phyloP scores from a whole-genome alignment of 495 filamentous ascomycete genomes.

The Xylaria castorea region DNA sequence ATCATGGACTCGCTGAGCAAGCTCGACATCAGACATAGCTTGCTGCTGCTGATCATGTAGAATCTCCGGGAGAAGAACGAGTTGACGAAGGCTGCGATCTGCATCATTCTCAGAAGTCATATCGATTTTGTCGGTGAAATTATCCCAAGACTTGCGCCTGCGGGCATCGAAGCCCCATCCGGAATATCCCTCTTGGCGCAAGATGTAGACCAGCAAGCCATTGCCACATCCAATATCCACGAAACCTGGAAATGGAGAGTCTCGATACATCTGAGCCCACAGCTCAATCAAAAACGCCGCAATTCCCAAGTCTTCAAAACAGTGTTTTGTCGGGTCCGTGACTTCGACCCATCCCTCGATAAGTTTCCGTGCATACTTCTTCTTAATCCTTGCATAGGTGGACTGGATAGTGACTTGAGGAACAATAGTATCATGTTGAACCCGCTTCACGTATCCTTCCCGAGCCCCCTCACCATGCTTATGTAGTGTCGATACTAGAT shows the following conservation, averaged over 20 bases:
- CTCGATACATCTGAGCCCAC: constrained; percentile 83
- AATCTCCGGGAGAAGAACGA: constrained; percentile 73
- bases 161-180: constrained; percentile 94
- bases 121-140: constrained; percentile 59
- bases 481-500: constrained; percentile 73
- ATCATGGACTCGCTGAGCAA: constrained; percentile 59
- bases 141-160: constrained; percentile 79
- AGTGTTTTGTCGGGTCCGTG: constrained; percentile 89
- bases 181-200: constrained; percentile 79
- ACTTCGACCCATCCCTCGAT: constrained; percentile 78
- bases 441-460: constrained; percentile 72
- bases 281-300: constrained; percentile 93
- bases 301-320: constrained; percentile 93
- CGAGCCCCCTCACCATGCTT: constrained; percentile 74
- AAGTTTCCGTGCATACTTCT: constrained; percentile 71
- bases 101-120: constrained; percentile 44
- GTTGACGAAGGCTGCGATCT: constrained; percentile 64
- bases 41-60: constrained; percentile 37
- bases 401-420: constrained; percentile 77
- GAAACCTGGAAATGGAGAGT: constrained; percentile 77
- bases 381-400: constrained; percentile 82
- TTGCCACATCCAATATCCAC: constrained; percentile 97
- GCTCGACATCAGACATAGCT: constrained; percentile 38
- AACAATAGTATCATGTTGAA: constrained; percentile 77
- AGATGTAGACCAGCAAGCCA: constrained; percentile 86